A percentile compares a stretch with the other conserved stretches of the same genome.
phyloP scores from a whole-genome alignment of 306 rosid species.

The Pachyrhizus erosus region DNA sequence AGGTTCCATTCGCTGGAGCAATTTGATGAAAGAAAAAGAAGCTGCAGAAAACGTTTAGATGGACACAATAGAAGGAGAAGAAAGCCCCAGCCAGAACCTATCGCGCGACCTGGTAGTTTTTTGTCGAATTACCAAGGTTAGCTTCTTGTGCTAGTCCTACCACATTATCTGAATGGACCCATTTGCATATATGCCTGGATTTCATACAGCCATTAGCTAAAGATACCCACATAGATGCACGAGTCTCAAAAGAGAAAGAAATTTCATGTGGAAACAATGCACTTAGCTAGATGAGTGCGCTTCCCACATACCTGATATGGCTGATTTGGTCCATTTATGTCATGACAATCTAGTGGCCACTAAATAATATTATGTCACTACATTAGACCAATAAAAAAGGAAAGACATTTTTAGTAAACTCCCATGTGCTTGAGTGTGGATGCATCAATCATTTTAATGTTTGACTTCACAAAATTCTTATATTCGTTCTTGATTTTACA shows the following conservation, averaged over 20 bases:
- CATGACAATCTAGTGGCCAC: conserved; percentile 57
- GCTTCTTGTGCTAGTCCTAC: conserved; percentile 23
- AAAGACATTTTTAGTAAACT: neutral
- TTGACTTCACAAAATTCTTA: neutral
- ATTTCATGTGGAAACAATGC: conserved; percentile 31
- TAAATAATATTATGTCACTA: conserved; percentile 12
- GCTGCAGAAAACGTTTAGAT: conserved; percentile 85
- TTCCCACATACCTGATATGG: conserved; percentile 34
- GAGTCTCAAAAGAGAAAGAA: conserved; percentile 38
- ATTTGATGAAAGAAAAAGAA: conserved; percentile 82
- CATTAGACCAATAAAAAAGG: neutral
- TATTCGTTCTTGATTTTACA: neutral
- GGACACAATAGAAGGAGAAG: conserved; percentile 82
- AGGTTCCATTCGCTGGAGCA: conserved; percentile 85
- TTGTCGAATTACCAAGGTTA: conserved; percentile 65
- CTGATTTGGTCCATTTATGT: conserved; percentile 46
- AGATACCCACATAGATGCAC: conserved; percentile 38
- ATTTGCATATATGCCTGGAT: conserved; percentile 33
- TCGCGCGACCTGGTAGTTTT: conserved; percentile 54
- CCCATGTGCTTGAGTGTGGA: neutral
- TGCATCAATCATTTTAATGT: neutral
- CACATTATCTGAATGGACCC: conserved; percentile 47
- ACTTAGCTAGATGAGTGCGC: conserved; percentile 39
- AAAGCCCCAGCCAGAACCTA: conserved; percentile 66
- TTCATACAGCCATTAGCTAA: conserved; percentile 40